phyloP scores from a whole-genome alignment of 139 green algal genomes.

The Ettlia oleoabundans region DNA sequence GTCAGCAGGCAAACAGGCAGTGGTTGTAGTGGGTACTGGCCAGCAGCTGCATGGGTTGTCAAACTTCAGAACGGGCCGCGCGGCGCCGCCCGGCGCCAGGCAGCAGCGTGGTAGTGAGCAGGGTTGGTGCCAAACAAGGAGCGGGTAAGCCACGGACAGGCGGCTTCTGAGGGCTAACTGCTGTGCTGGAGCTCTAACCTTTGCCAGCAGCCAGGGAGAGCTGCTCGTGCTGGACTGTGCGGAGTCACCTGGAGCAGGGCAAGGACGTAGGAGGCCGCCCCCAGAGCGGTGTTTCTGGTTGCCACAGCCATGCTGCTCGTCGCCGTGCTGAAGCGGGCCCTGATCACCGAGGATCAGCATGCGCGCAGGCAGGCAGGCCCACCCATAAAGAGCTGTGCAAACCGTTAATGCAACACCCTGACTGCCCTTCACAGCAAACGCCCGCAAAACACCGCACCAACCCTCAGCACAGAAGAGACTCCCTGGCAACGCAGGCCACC shows the following conservation, averaged over 20 bases:
- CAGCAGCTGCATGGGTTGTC: neutral
- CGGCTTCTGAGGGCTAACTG: too few relatives aligned
- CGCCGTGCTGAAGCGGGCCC: too few relatives aligned
- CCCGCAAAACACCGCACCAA: too few relatives aligned
- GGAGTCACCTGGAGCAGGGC: neutral
- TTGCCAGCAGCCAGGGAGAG: neutral
- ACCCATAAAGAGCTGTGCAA: too few relatives aligned
- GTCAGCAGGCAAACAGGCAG: neutral
- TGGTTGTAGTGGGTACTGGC: neutral
- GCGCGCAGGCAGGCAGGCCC: too few relatives aligned
- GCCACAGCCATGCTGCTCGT: too few relatives aligned
- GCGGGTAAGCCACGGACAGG: neutral
- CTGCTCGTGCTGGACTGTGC: neutral
- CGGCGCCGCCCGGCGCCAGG: too few relatives aligned
- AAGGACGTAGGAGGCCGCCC: neutral
- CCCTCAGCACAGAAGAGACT: too few relatives aligned
- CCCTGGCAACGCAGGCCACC: neutral
- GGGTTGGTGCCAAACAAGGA: neutral
- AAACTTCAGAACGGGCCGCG: neutral
- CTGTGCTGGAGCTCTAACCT: neutral
- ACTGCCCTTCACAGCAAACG: too few relatives aligned
- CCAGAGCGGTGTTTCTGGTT: too few relatives aligned
- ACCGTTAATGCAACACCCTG: too few relatives aligned
- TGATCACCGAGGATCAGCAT: too few relatives aligned
- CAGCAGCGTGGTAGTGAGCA: neutral